Evolutionary conservation across 2,329 filamentous ascomycete genomes (phyloP).

Genomic region (Colletotrichum sp.): DNA sequence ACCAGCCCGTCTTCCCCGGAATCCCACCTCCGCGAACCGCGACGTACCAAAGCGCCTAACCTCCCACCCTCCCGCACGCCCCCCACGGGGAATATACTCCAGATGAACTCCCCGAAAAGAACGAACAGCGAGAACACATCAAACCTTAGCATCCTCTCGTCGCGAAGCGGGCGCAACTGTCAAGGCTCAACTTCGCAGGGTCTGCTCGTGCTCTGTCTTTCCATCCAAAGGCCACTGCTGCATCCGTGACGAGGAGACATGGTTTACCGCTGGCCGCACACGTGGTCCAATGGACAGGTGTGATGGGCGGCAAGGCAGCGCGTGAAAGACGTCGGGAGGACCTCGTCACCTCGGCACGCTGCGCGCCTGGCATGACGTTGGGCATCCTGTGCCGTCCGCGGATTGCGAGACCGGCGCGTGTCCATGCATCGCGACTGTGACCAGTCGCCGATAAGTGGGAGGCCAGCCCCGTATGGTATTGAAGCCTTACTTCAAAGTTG

Average conservation of each 20-base stretch:
- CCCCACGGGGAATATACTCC: neutral
- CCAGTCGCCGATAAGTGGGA: neutral
- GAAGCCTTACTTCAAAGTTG: neutral
- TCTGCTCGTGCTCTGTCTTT: neutral
- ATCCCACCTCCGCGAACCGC: conserved; percentile 8
- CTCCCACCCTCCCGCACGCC: neutral
- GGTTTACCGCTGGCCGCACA: neutral
- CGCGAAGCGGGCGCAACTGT: neutral
- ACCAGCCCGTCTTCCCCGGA: conserved; percentile 10
- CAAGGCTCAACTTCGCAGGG: neutral
- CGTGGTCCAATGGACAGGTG: conserved; percentile 5
- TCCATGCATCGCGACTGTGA: neutral
- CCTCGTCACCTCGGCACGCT: neutral
- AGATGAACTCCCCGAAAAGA: neutral
- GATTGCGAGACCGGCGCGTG: neutral
- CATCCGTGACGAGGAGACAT: neutral
- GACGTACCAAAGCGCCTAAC: neutral
- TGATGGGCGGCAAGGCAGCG: conserved; percentile 1
- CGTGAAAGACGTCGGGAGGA: neutral
- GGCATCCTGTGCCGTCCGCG: neutral
- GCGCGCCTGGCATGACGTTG: conserved; percentile 7
- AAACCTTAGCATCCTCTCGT: neutral
- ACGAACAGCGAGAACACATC: neutral
- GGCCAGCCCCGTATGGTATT: neutral
- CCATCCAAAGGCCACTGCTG: neutral